A percentile compares a stretch with the other conserved stretches of the same genome.
Conservation (phyloP, 2,329 filamentous ascomycete genomes). For the Tolypocladium guangdongense region DNA sequence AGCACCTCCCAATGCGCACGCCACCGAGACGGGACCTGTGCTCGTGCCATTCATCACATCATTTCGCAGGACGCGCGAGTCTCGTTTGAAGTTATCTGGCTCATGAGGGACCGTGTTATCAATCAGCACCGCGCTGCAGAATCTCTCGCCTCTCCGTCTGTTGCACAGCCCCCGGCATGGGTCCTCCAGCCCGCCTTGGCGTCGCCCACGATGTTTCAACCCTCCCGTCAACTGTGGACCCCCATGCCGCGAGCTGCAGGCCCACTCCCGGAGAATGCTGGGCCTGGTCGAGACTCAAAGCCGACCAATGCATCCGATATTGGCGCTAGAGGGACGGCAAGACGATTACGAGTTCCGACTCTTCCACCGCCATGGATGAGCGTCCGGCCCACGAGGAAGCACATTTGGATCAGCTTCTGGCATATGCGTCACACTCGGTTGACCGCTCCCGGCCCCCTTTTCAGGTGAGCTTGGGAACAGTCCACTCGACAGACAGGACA, state of each 20-base stretch:
- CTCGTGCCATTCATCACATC: not conserved
- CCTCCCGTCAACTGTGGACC: not conserved
- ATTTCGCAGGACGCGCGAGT: not conserved
- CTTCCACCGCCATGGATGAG: not conserved
- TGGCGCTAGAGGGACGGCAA: not conserved
- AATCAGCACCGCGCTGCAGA: not conserved
- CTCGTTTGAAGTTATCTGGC: not conserved
- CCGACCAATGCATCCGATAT: not conserved
- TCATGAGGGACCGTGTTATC: not conserved
- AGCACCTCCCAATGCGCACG: not conserved
- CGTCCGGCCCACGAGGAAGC: not conserved
- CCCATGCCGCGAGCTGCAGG: slow-evolving; percentile 1
- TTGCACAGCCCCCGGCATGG: slow-evolving; percentile 17
- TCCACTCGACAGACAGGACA: not conserved
- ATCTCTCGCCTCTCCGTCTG: slow-evolving; percentile 8
- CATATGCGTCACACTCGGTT: not conserved
- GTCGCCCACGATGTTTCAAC: not conserved
- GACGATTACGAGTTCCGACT: not conserved
- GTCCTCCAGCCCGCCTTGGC: not conserved
- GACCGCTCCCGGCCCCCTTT: not conserved
- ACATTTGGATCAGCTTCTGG: not conserved
- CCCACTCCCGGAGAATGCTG: not conserved
- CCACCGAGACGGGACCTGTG: not conserved
- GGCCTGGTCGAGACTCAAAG: not conserved
- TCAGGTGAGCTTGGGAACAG: not conserved